Evolutionary conservation across 2,329 filamentous ascomycete species (phyloP), one percentile per base, ranked within the genome.

Genomic region (Colletotrichum sp.): DNA sequence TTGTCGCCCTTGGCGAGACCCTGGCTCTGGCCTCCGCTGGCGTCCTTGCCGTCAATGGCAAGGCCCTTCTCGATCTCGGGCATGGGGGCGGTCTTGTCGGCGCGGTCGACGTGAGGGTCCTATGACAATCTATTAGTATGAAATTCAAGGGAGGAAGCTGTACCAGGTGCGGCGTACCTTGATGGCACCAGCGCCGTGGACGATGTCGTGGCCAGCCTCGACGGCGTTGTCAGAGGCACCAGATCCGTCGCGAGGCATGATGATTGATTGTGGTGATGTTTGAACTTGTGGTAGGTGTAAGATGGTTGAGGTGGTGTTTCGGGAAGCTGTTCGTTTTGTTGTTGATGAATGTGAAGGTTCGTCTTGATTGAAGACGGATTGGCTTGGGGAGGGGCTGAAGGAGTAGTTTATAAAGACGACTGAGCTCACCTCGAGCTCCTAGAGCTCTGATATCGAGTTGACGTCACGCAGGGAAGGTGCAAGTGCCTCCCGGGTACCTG

Each of bases 181-280:
- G 25, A 82, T 79, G 12, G 82, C 71, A 15, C 86, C 87, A 12
- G 82, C 83, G 49, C 89, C 88, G 81, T 90, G 88, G 72, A 83
- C 81, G 66, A 89, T 86, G 82, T 86, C 77, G 77, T 88, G 82
- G 72, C 81, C 81, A 12, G 82, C 80, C 71, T 86, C 85, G 39
- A 87, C 79, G 75, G 86, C 86, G 81, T 90, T 89, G 82, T 90
- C 83, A 72, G 85, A 84, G 77, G 84, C 84, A 69, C 87, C 87
- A 80, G 87, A 86, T 87, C 88, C 88, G 76, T 87, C 82, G 80
- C 88, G 87, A 86, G 88, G 88, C 89, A 90, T 90, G 75, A 72
- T 87, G 81, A 4, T 36, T n/a, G 19, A 0, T n/a, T 16, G 36
- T 36, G 30, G 0, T n/a, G 11, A 8, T n/a, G 7, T 63, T 1